A percentile compares a stretch with the other conserved stretches of the same genome.
Conservation (phyloP, 106 monocot genomes). For the Dendrobium huoshanense region DNA sequence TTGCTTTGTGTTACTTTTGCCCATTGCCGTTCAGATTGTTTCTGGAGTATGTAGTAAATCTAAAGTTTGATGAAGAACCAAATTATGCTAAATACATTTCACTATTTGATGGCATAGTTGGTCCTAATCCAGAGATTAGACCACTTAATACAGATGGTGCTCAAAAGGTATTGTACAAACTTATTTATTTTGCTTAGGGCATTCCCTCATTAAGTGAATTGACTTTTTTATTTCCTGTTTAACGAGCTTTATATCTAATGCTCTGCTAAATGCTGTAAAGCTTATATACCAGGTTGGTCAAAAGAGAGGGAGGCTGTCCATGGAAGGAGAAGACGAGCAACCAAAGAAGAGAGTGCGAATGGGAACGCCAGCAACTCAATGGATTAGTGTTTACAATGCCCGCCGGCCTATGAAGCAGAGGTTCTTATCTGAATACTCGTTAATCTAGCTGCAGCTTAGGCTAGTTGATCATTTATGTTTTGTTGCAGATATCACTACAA, state of each 20-base stretch:
- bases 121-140: constrained; percentile 71
- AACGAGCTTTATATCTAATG: background rate
- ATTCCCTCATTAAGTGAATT: background rate
- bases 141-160: constrained; percentile 91
- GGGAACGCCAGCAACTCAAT: constrained; percentile 92
- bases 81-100: constrained; percentile 86
- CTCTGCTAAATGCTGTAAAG: constrained; percentile 24
- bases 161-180: constrained; percentile 49
- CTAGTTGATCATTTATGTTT: background rate
- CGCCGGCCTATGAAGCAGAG: constrained; percentile 91
- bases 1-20: constrained; percentile 67
- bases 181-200: background rate
- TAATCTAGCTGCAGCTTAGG: background rate
- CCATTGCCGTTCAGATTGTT: constrained; percentile 74
- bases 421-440: constrained; percentile 16
- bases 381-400: constrained; percentile 92
- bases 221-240: background rate
- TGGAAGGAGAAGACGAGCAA: constrained; percentile 78
- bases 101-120: constrained; percentile 75
- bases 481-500: constrained; percentile 87
- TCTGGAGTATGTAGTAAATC: constrained; percentile 72
- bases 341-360: constrained; percentile 81
- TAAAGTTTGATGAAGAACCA: constrained; percentile 95
- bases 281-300: constrained; percentile 82
- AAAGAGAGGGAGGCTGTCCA: constrained; percentile 68